These are phyloP conservation scores for Penicillium rolfsii DNA, from an alignment of 2,329 filamentous ascomycete genomes.

Conservation along the genomic window DNA sequence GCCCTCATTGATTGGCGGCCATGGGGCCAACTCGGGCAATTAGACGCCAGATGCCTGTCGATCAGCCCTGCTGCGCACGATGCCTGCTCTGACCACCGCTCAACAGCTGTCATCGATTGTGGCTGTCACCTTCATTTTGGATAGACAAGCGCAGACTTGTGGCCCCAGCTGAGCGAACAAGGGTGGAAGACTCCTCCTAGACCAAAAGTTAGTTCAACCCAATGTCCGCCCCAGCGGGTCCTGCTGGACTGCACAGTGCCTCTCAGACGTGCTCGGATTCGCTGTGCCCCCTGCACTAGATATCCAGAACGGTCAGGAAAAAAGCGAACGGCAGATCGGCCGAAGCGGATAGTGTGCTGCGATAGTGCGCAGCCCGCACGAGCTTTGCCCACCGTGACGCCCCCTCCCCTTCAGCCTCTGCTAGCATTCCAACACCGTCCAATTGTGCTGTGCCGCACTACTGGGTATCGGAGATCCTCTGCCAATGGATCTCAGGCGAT, in stretches of 20 bases:
- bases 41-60: constrained; percentile 20
- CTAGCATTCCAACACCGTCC: background rate
- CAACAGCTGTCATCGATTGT: constrained; percentile 19
- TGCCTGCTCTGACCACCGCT: constrained; percentile 10
- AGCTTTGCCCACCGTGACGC: constrained; percentile 3
- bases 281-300: constrained; percentile 17
- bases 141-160: constrained; percentile 5
- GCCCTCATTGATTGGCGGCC: constrained; percentile 24
- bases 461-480: constrained; percentile 7
- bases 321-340: constrained; percentile 4
- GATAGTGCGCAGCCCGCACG: constrained; percentile 17
- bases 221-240: constrained; percentile 23
- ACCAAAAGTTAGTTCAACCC: constrained; percentile 8
- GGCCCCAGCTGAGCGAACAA: constrained; percentile 14
- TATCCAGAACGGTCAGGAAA: constrained; percentile 11
- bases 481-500: constrained; percentile 16
- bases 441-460: background rate
- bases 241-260: constrained; percentile 21
- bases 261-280: constrained; percentile 18
- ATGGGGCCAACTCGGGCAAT: constrained; percentile 15
- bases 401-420: background rate
- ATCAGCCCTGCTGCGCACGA: constrained; percentile 8
- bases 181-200: constrained; percentile 16
- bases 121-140: background rate
- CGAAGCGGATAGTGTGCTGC: constrained; percentile 1